phyloP scores from a whole-genome alignment of 495 filamentous ascomycete species.

The Penicillium soppii region DNA sequence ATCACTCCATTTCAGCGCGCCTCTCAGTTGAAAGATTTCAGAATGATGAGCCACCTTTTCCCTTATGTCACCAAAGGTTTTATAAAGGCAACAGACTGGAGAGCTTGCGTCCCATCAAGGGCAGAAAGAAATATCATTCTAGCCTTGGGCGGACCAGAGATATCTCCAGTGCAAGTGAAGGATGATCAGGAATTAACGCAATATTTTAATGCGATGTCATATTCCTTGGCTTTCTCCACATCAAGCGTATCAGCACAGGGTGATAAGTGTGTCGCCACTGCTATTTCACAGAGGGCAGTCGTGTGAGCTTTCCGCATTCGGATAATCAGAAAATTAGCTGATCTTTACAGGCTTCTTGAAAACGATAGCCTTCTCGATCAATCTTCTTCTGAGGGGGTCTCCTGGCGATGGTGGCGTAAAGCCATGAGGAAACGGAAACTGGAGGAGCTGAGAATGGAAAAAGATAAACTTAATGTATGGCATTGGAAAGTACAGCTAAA shows the following conservation, averaged over 20 bases:
- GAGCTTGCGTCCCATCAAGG: background rate
- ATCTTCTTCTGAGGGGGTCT: background rate
- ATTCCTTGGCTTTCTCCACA: background rate
- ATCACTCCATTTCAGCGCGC: background rate
- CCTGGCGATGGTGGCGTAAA: background rate
- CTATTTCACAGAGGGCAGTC: background rate
- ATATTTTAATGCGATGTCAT: background rate
- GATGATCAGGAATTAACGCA: background rate
- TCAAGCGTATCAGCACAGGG: background rate
- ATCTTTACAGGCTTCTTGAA: background rate
- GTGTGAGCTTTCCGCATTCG: background rate
- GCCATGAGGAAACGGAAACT: background rate
- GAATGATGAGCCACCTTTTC: background rate
- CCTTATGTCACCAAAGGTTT: background rate
- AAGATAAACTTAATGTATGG: background rate
- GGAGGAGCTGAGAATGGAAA: background rate
- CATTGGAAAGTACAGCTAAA: background rate
- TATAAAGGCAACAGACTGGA: background rate
- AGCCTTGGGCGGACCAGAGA: background rate
- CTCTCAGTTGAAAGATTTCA: background rate
- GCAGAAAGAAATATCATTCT: background rate
- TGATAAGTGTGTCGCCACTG: background rate
- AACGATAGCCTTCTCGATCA: background rate
- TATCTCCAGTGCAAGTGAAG: background rate
- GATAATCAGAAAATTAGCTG: background rate